Base-by-base conservation (phyloP, 225 moss, liverwort and hornwort species). In the Lunularia cruciata region DNA sequence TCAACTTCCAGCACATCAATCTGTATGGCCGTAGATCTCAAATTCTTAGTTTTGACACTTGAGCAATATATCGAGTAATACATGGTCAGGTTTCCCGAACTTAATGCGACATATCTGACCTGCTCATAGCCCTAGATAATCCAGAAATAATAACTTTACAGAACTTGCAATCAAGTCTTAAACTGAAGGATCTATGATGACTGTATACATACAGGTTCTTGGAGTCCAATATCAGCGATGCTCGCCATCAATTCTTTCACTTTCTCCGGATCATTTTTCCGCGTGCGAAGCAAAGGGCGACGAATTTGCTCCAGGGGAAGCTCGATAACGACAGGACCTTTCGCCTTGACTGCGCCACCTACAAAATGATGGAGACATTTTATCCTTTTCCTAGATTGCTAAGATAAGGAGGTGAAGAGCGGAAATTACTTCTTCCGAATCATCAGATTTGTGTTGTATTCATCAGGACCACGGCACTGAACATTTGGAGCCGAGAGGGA, bases 1-100 rank as follows among this genome's bases (percentile, higher is more conserved):
- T 95, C 95, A 33, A 95, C 95, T 83, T 95, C 91, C 82, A 92
- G 77, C 23, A 95, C 78, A 66, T 95, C 95, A 65, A 95, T 95
- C 95, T 94, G 87, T 60, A 81, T 51, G 22, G 19, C 1, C 23
- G 3, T 0, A 32, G 14, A 37, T 47, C 23, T 49, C 48, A 14
- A 5, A 28, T 6, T n/a, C 9, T 51, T 26, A 67, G 5, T 66
- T 60, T 27, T 4, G 11, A 34, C 16, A 33, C 66, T 10, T 2
- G 13, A 6, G 40, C 40, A 40, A 13, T 6, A 6, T 13, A 40
- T 40, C 40, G 40, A 40, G 13, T 13, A 40, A 40, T 13, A n/a
- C n/a, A n/a, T n/a, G n/a, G n/a, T n/a, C n/a, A n/a, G n/a, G n/a
- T n/a, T n/a, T n/a, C n/a, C n/a, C n/a, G n/a, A n/a, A n/a, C n/a